These are phyloP conservation scores for Stenogyne calaminthoides DNA, from an alignment of 305 asterid species.

Conservation along the genomic window DNA sequence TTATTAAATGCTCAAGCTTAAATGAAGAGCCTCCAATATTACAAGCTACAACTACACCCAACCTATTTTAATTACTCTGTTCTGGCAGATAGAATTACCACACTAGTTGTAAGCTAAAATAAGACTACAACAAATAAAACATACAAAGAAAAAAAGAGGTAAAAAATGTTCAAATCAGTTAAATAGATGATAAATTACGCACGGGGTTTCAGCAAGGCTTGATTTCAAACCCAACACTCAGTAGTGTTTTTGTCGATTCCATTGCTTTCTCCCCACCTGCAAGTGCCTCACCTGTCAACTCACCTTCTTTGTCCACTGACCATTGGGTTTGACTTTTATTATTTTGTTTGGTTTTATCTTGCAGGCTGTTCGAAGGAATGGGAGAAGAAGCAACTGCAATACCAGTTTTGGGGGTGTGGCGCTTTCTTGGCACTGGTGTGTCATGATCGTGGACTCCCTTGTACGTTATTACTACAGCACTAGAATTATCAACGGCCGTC, in stretches of 20 bases:
- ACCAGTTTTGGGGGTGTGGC: conserved; percentile 49
- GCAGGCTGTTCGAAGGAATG: conserved; percentile 39
- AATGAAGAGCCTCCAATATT: conserved; percentile 29
- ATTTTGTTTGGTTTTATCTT: conserved; percentile 31
- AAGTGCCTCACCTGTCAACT: conserved; percentile 50
- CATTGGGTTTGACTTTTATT: conserved; percentile 49
- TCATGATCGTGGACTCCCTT: conserved; percentile 83
- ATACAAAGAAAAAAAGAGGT: conserved; percentile 12
- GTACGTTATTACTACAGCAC: conserved; percentile 65
- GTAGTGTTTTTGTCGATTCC: conserved; percentile 61
- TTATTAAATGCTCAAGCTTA: conserved; percentile 5
- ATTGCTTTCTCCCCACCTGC: conserved; percentile 43
- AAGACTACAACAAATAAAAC: conserved; percentile 31
- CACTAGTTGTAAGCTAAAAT: conserved; percentile 33
- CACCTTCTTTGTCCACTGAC: conserved; percentile 67
- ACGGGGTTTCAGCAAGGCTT: conserved; percentile 63
- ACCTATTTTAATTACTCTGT: conserved; percentile 32
- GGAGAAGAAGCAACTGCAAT: conserved; percentile 45
- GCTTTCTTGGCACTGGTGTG: conserved; percentile 76
- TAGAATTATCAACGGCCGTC: conserved; percentile 60
- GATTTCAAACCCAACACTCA: conserved; percentile 76
- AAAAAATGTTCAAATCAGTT: conserved; percentile 20
- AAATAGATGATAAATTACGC: conserved; percentile 26
- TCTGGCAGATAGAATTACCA: conserved; percentile 26
- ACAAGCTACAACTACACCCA: conserved; percentile 34